Evolutionary conservation across 2,329 filamentous ascomycete genomes (phyloP).

Genomic region (Pseudopyrenochaeta lycopersici): DNA sequence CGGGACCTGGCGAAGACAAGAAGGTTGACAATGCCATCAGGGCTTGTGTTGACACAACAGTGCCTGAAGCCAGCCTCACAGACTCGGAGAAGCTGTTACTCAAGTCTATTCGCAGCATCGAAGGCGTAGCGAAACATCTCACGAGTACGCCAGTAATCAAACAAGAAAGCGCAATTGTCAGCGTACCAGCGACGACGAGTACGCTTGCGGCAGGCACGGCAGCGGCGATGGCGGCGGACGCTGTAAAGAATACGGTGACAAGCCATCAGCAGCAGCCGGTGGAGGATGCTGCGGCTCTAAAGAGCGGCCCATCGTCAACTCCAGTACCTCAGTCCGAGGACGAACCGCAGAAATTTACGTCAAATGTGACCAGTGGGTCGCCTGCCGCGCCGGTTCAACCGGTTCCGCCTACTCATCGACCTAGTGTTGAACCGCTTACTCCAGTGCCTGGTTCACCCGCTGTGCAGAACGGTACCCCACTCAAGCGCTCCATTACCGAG

Average conservation of each 20-base stretch:
- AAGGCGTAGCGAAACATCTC: conserved; percentile 24
- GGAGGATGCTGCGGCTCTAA: conserved; percentile 6
- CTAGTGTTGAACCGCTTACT: conserved; percentile 48
- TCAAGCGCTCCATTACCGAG: conserved; percentile 27
- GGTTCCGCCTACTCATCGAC: conserved; percentile 31
- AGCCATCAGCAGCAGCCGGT: conserved; percentile 1
- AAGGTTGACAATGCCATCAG: conserved; percentile 47
- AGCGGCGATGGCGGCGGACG: conserved; percentile 45
- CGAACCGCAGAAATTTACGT: conserved; percentile 38
- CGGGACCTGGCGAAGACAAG: conserved; percentile 32
- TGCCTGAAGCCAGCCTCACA: conserved; percentile 32
- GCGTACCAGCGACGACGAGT: conserved; percentile 20
- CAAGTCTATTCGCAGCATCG: conserved; percentile 34
- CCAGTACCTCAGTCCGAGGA: conserved; percentile 8
- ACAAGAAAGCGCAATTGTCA: conserved; percentile 16
- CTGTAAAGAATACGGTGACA: conserved; percentile 12
- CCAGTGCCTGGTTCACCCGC: conserved; percentile 47
- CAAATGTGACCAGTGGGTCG: conserved; percentile 35
- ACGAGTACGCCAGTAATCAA: conserved; percentile 17
- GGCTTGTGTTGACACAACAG: conserved; percentile 39
- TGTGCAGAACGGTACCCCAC: conserved; percentile 33
- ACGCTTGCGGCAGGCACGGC: conserved; percentile 35
- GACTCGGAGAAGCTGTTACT: conserved; percentile 33
- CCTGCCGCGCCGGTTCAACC: conserved; percentile 16
- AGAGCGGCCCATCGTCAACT: conserved; percentile 6